Percentiles rank a stretch among this genome's conserved stretches.
phyloP scores from a whole-genome alignment of 495 filamentous ascomycete genomes.

The Penicillium bialowiezense region DNA sequence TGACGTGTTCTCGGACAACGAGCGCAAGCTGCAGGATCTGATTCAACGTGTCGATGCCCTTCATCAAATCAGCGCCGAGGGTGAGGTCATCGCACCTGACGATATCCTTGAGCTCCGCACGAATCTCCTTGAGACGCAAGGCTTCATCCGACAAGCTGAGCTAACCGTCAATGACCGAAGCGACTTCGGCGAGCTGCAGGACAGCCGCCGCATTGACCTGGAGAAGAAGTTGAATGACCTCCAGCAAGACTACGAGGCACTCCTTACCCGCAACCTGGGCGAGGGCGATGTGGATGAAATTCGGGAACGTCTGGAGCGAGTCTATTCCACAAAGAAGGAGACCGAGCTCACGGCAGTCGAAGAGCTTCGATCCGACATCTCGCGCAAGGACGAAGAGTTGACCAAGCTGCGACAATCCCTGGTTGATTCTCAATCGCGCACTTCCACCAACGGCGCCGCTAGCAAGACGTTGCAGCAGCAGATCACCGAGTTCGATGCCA shows the following conservation, averaged over 20 bases:
- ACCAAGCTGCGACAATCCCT: conserved; percentile 68
- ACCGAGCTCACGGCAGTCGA: conserved; percentile 65
- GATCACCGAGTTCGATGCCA: conserved; percentile 95
- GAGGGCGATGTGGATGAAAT: conserved; percentile 80
- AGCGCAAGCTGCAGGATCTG: conserved; percentile 73
- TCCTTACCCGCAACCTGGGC: conserved; percentile 75
- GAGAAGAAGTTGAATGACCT: conserved; percentile 69
- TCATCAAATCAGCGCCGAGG: conserved; percentile 68
- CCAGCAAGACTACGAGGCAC: conserved; percentile 76
- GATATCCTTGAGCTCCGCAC: conserved; percentile 73
- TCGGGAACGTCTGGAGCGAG: conserved; percentile 71
- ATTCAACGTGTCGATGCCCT: conserved; percentile 79
- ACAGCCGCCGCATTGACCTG: conserved; percentile 65
- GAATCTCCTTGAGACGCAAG: conserved; percentile 82
- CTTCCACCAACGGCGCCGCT: conserved; percentile 62
- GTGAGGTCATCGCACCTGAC: conserved; percentile 77
- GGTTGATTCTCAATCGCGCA: conserved; percentile 68
- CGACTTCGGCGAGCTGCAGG: conserved; percentile 58
- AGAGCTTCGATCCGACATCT: conserved; percentile 70
- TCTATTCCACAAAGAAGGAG: conserved; percentile 70
- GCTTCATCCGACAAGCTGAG: conserved; percentile 90
- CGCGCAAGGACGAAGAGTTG: conserved; percentile 72
- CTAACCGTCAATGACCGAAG: conserved; percentile 68
- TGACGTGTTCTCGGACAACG: conserved; percentile 88
- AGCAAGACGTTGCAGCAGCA: conserved; percentile 97